phyloP scores from a whole-genome alignment of 2,329 filamentous ascomycete species.

The Fusarium anguioides region DNA sequence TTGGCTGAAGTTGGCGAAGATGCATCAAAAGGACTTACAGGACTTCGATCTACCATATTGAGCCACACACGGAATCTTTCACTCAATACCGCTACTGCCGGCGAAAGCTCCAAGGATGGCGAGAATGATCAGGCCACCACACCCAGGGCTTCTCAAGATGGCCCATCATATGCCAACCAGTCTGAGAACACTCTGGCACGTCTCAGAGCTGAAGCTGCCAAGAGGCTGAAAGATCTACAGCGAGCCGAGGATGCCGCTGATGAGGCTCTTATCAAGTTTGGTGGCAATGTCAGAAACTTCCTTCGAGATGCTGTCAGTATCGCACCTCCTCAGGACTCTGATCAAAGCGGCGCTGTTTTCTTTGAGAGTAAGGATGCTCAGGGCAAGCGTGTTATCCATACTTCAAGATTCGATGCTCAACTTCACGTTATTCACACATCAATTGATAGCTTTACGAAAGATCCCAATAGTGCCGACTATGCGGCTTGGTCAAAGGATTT shows the following conservation, averaged over 20 bases:
- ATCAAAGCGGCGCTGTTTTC: conserved; percentile 72
- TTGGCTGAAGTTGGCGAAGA: conserved; percentile 82
- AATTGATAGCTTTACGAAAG: conserved; percentile 82
- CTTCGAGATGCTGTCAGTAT: conserved; percentile 91
- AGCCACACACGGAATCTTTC: conserved; percentile 80
- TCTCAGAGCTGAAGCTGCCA: conserved; percentile 80
- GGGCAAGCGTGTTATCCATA: conserved; percentile 93
- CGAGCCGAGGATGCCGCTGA: conserved; percentile 95
- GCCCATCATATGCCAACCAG: conserved; percentile 57
- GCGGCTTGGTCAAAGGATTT: conserved; percentile 78
- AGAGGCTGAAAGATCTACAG: conserved; percentile 88
- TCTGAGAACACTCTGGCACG: conserved; percentile 77
- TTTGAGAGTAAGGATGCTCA: conserved; percentile 94
- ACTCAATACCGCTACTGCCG: conserved; percentile 60
- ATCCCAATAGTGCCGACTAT: conserved; percentile 82
- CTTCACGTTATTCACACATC: conserved; percentile 94
- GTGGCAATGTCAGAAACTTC: conserved; percentile 88
- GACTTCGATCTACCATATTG: conserved; percentile 73
- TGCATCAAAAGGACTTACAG: conserved; percentile 82
- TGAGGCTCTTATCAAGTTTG: conserved; percentile 92
- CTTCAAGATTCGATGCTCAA: conserved; percentile 93
- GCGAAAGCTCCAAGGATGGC: conserved; percentile 47
- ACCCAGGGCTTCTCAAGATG: conserved; percentile 56
- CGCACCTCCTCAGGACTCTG: conserved; percentile 73
- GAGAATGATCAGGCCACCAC: conserved; percentile 60